Conservation (phyloP, 208 protist genomes). For the Strigomonas oncopelti region DNA sequence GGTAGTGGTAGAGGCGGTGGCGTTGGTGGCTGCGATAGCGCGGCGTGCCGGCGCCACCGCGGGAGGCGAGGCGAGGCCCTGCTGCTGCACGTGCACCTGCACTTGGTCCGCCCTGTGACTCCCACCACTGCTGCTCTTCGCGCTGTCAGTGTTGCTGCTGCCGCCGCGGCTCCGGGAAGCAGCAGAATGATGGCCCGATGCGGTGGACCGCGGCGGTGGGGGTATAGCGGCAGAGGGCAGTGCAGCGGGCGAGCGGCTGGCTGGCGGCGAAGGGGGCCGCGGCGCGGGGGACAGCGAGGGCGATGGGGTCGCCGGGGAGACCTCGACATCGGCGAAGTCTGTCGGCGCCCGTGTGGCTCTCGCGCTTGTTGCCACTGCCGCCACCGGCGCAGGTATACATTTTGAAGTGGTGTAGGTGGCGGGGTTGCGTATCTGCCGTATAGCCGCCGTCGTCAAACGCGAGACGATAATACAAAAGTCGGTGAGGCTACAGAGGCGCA, state of each 20-base stretch:
- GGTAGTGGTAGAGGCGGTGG: not conserved
- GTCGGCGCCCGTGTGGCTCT: too few relatives aligned
- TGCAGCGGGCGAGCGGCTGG: not conserved
- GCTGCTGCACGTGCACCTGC: too few relatives aligned
- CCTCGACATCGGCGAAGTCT: not conserved
- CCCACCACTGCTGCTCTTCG: not conserved
- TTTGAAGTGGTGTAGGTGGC: slow-evolving; percentile 16
- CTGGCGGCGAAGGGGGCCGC: too few relatives aligned
- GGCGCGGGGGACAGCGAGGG: too few relatives aligned
- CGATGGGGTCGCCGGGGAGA: not conserved
- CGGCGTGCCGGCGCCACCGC: too few relatives aligned
- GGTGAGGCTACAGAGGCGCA: slow-evolving; percentile 15
- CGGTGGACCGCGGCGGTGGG: not conserved
- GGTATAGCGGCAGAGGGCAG: not conserved
- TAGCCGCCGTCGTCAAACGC: slow-evolving; percentile 45
- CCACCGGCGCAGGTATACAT: too few relatives aligned
- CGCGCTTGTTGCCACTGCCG: too few relatives aligned
- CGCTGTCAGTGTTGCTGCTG: not conserved
- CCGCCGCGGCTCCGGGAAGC: not conserved
- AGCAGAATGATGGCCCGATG: too few relatives aligned
- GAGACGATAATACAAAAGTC: slow-evolving; percentile 74
- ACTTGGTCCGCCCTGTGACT: too few relatives aligned
- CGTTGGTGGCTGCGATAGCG: not conserved
- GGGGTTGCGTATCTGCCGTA: slow-evolving; percentile 46
- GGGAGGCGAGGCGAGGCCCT: not conserved